phyloP scores from a whole-genome alignment of 2,329 filamentous ascomycete genomes.

The Alternaria metachromatica region DNA sequence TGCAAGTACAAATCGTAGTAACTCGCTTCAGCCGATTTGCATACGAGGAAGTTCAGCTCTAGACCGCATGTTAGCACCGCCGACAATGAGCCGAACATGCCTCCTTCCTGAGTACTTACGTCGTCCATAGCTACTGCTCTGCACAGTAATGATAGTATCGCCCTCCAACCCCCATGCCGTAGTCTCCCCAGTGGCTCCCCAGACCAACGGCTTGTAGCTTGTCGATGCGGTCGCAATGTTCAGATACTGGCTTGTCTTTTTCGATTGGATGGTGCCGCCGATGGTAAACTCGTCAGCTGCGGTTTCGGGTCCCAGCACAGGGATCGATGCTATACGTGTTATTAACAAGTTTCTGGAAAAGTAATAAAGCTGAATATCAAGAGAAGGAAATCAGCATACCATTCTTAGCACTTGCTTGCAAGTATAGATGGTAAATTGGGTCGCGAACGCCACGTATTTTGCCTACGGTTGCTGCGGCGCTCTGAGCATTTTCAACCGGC shows the following conservation, averaged over 20 bases:
- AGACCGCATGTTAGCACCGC: neutral
- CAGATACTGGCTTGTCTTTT: slow-evolving; percentile 57
- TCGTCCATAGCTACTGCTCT: slow-evolving; percentile 54
- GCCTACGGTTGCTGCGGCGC: slow-evolving; percentile 51
- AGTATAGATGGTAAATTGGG: slow-evolving; percentile 62
- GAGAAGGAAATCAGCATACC: slow-evolving; percentile 24
- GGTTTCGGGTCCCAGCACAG: slow-evolving; percentile 61
- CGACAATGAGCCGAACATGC: neutral
- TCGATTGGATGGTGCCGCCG: slow-evolving; percentile 57
- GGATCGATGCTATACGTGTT: slow-evolving; percentile 43
- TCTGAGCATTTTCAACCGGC: slow-evolving; percentile 12
- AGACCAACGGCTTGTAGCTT: slow-evolving; percentile 61
- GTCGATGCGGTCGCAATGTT: slow-evolving; percentile 56
- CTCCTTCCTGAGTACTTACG: slow-evolving; percentile 26
- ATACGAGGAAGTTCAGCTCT: slow-evolving; percentile 62
- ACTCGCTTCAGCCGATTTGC: slow-evolving; percentile 47
- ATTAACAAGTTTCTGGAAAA: neutral
- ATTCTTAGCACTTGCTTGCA: slow-evolving; percentile 57
- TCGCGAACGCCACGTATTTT: slow-evolving; percentile 59
- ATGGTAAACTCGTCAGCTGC: slow-evolving; percentile 60
- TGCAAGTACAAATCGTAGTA: slow-evolving; percentile 63
- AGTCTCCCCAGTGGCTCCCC: slow-evolving; percentile 52
- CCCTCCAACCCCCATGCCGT: slow-evolving; percentile 60
- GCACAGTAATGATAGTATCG: slow-evolving; percentile 57
- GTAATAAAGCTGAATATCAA: neutral